Evolutionary conservation across 805 yeast genomes (phyloP).

Genomic region (Myxozyma geophila): DNA sequence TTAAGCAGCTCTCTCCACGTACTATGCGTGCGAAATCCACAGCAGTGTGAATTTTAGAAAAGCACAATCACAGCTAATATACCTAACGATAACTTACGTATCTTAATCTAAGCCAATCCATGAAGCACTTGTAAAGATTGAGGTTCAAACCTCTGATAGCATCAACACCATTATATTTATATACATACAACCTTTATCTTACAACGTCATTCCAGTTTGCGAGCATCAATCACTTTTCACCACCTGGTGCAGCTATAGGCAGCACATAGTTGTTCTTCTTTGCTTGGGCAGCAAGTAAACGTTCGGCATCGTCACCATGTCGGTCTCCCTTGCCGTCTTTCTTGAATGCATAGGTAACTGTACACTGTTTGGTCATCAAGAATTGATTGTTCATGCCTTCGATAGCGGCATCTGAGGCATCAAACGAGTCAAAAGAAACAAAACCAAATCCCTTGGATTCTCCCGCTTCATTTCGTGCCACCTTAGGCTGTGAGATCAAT

Average conservation of each 20-base stretch:
- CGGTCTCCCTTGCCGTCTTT: slow-evolving; percentile 58
- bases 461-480: slow-evolving; percentile 53
- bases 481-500: slow-evolving; percentile 54
- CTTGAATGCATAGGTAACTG: slow-evolving; percentile 73
- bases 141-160: background rate
- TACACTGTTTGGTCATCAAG: slow-evolving; percentile 67
- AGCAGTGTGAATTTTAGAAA: too few relatives aligned
- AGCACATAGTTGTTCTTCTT: slow-evolving; percentile 45
- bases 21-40: too few relatives aligned
- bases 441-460: slow-evolving; percentile 68
- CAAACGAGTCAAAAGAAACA: slow-evolving; percentile 65
- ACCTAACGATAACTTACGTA: too few relatives aligned
- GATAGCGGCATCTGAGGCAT: slow-evolving; percentile 72
- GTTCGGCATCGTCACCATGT: slow-evolving; percentile 82
- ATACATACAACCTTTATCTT: background rate
- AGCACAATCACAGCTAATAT: too few relatives aligned
- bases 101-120: too few relatives aligned
- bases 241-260: slow-evolving; percentile 4
- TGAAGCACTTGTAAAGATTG: background rate
- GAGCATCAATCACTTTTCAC: background rate
- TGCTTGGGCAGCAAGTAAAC: slow-evolving; percentile 70
- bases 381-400: slow-evolving; percentile 68
- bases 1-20: too few relatives aligned
- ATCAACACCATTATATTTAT: background rate
- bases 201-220: background rate